Conservation (phyloP, 2,329 filamentous ascomycete species). For the Epichloe elymi region DNA sequence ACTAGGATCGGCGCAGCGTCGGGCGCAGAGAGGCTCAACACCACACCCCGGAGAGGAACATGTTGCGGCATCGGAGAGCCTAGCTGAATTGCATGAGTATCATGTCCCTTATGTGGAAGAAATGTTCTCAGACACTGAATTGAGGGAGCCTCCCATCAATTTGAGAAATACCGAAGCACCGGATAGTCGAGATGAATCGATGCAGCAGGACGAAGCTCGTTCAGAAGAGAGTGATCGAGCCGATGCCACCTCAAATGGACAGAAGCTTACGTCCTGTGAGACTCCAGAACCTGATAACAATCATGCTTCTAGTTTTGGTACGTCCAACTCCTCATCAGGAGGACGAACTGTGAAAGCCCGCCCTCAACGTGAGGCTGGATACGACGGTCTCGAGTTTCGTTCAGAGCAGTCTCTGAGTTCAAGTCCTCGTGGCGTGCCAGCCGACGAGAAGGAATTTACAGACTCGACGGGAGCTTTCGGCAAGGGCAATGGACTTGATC, state of each 20-base stretch:
- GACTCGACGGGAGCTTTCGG: neutral
- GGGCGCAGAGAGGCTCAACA: constrained; percentile 14
- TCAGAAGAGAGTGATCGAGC: neutral
- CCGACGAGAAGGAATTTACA: neutral
- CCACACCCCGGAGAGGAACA: neutral
- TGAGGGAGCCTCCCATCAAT: neutral
- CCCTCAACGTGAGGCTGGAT: neutral
- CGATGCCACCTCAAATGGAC: neutral
- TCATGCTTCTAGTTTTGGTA: neutral
- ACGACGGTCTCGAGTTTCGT: neutral
- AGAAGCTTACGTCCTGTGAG: neutral
- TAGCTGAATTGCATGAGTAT: constrained; percentile 1
- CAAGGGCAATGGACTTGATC: neutral
- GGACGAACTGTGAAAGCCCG: neutral
- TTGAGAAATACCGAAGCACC: neutral
- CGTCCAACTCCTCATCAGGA: neutral
- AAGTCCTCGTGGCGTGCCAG: neutral
- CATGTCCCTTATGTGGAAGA: constrained; percentile 10
- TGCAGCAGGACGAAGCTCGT: neutral
- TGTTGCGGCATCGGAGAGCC: neutral
- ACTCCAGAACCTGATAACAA: neutral
- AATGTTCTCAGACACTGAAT: neutral
- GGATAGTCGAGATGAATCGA: neutral
- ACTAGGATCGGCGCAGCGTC: constrained; percentile 15
- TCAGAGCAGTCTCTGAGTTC: neutral